A percentile compares a stretch with the other conserved stretches of the same genome.
phyloP scores from a whole-genome alignment of 176 grass and related monocot species.

The Aechmea fasciata region DNA sequence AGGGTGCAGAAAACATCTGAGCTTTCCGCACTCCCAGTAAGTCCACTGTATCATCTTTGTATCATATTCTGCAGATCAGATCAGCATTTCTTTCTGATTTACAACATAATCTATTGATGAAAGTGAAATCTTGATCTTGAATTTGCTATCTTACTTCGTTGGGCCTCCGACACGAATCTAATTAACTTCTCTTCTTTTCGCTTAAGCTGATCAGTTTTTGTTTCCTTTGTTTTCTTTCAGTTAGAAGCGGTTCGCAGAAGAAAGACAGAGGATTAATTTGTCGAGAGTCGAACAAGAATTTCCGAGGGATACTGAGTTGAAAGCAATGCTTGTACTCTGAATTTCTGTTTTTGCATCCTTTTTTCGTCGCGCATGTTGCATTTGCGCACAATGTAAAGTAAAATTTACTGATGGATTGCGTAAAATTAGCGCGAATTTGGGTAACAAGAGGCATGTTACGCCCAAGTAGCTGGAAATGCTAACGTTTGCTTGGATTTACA shows the following conservation, averaged over 20 bases:
- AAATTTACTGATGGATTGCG: too few species aligned
- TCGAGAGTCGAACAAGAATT: background rate
- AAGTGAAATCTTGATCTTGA: too few species aligned
- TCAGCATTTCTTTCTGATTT: background rate
- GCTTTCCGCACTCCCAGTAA: constrained; percentile 43
- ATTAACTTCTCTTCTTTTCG: background rate
- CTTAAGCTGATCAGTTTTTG: background rate
- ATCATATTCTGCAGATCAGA: background rate
- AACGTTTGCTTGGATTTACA: too few species aligned
- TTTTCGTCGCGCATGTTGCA: too few species aligned
- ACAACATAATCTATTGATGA: too few species aligned
- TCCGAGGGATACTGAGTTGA: background rate
- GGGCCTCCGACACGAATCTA: background rate
- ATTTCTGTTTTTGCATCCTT: too few species aligned
- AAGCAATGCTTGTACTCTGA: too few species aligned
- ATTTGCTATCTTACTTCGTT: too few species aligned
- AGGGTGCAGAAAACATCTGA: constrained; percentile 69
- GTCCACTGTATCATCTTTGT: background rate
- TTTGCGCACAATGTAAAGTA: too few species aligned
- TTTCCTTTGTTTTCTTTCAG: background rate
- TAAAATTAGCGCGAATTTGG: too few species aligned
- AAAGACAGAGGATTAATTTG: background rate
- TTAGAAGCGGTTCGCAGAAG: background rate
- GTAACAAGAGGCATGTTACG: too few species aligned
- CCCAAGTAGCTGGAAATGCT: too few species aligned